These are phyloP conservation scores for Starmerella apicola DNA, from an alignment of 805 yeast genomes.

Conservation along the genomic window DNA sequence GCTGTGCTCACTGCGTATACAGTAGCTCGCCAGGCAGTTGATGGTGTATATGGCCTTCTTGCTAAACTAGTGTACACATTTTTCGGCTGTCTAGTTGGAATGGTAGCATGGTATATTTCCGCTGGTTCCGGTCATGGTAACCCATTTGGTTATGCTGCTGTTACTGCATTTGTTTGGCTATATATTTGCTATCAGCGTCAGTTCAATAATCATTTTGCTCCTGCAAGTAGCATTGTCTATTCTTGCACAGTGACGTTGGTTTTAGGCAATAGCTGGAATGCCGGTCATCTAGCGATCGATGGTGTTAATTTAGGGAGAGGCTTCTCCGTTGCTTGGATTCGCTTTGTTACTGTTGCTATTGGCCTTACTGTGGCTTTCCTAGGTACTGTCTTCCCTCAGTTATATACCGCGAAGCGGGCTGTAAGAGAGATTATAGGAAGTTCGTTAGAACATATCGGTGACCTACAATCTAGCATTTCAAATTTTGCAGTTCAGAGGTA, in stretches of 20 bases:
- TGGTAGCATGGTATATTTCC: constrained; percentile 29
- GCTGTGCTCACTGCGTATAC: constrained; percentile 26
- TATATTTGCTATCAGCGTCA: constrained; percentile 25
- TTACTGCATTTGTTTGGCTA: constrained; percentile 22
- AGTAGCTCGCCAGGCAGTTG: constrained; percentile 25
- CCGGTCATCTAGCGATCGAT: constrained; percentile 15
- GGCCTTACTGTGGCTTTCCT: constrained; percentile 26
- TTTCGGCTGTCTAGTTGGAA: constrained; percentile 25
- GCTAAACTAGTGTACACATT: constrained; percentile 24
- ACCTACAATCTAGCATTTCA: constrained; percentile 23
- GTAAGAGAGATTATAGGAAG: constrained; percentile 24
- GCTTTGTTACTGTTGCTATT: constrained; percentile 25
- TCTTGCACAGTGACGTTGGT: constrained; percentile 24
- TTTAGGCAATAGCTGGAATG: constrained; percentile 27
- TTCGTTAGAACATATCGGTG: constrained; percentile 22
- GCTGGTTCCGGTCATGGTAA: constrained; percentile 27
- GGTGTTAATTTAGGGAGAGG: constrained; percentile 23
- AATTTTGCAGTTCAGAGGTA: constrained; percentile 25
- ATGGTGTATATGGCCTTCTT: constrained; percentile 24
- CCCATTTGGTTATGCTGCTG: constrained; percentile 26
- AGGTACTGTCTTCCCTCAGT: constrained; percentile 25
- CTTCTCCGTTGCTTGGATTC: constrained; percentile 27
- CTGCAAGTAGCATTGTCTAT: constrained; percentile 25
- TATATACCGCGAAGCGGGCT: constrained; percentile 25
- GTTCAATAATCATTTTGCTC: constrained; percentile 22